phyloP scores from a whole-genome alignment of 345 rosid species.

The Salix purpurea region DNA sequence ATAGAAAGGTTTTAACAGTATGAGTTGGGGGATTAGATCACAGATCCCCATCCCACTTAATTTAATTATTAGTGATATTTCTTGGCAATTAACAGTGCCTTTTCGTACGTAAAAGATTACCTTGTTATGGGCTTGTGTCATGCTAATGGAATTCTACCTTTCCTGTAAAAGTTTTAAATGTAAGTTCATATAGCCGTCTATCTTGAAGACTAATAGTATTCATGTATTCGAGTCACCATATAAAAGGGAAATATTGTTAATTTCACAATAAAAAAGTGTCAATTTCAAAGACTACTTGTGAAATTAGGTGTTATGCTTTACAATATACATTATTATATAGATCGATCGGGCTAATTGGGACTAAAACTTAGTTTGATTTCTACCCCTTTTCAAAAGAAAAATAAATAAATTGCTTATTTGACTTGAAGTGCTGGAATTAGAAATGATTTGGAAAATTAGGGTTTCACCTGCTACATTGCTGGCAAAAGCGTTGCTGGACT shows the following conservation, averaged over 20 bases:
- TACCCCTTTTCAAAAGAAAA: neutral
- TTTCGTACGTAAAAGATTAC: too few species aligned
- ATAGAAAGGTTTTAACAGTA: neutral
- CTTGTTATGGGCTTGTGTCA: neutral
- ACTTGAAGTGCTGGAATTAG: neutral
- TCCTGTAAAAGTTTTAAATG: neutral
- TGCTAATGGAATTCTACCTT: neutral
- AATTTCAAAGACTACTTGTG: neutral
- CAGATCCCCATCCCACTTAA: neutral
- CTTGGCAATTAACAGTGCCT: neutral
- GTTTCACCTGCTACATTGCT: conserved; percentile 96
- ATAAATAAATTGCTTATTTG: neutral
- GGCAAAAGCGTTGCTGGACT: conserved; percentile 80
- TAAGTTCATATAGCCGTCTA: neutral
- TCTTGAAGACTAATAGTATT: neutral
- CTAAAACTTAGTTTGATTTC: neutral
- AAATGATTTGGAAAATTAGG: conserved; percentile 22
- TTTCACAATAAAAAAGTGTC: neutral
- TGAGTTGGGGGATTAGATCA: neutral
- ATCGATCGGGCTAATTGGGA: neutral
- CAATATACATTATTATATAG: neutral
- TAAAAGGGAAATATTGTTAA: neutral
- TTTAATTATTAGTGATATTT: neutral
- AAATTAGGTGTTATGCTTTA: neutral
- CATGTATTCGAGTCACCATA: neutral